Conservation (phyloP, 2,329 filamentous ascomycete genomes). For the Trichophaea hybrida region DNA sequence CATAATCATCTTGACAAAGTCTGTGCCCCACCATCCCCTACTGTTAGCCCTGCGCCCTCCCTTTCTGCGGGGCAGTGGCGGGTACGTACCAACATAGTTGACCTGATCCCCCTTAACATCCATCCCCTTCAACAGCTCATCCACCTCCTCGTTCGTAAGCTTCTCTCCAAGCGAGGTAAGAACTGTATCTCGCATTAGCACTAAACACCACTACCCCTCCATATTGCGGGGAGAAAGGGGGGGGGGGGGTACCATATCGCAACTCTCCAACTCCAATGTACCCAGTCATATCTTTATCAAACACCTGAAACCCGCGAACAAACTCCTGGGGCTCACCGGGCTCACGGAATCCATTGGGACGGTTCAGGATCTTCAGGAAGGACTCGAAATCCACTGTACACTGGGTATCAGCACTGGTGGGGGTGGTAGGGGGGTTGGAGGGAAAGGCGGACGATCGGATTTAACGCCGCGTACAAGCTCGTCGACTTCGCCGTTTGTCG, state of each 20-base stretch:
- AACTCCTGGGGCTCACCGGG: constrained; percentile 97
- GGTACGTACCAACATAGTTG: constrained; percentile 69
- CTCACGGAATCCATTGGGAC: constrained; percentile 93
- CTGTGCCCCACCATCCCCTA: constrained; percentile 33
- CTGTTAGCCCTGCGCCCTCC: constrained; percentile 4
- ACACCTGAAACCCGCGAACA: constrained; percentile 96
- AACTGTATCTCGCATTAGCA: constrained; percentile 38
- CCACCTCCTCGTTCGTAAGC: constrained; percentile 97
- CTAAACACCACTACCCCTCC: background rate
- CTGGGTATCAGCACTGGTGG: background rate
- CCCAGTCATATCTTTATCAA: constrained; percentile 97
- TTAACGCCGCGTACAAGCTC: constrained; percentile 67
- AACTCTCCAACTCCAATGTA: constrained; percentile 96
- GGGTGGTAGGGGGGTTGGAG: background rate
- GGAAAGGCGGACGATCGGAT: constrained; percentile 61
- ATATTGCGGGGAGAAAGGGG: background rate
- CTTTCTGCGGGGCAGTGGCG: background rate
- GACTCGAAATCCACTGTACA: constrained; percentile 84
- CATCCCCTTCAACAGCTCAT: constrained; percentile 95
- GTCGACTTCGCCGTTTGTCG: constrained; percentile 79
- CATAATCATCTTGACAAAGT: constrained; percentile 73
- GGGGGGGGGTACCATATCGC: constrained; percentile 51
- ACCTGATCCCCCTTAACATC: constrained; percentile 93
- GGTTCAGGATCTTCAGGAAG: constrained; percentile 92
- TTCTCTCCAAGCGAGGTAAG: constrained; percentile 97